These are phyloP conservation scores for Punica granatum DNA, from an alignment of 345 rosid genomes.

Conservation along the genomic window DNA sequence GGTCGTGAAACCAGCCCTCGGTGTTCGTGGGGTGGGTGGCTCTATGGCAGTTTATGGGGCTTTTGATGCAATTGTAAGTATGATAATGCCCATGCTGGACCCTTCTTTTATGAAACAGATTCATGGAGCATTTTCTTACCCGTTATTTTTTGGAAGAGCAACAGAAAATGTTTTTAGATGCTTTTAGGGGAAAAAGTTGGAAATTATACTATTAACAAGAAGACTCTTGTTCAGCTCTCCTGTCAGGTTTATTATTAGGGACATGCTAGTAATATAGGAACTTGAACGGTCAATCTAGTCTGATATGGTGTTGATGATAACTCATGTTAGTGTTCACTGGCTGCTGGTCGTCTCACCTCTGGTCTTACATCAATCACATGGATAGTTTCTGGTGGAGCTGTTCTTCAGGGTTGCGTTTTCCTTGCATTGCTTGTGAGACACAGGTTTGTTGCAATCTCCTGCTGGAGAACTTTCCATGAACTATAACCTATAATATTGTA, in stretches of 20 bases:
- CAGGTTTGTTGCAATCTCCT: conserved; percentile 37
- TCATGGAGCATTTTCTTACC: not conserved
- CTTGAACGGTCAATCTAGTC: not conserved
- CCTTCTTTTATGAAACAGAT: not conserved
- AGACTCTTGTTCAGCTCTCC: not conserved
- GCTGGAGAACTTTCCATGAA: not conserved
- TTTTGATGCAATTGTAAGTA: conserved; percentile 80
- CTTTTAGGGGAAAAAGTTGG: not conserved
- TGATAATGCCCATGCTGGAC: not conserved
- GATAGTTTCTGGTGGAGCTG: conserved; percentile 48
- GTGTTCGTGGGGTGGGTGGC: conserved; percentile 81
- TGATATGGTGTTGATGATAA: not conserved
- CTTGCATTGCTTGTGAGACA: conserved; percentile 61
- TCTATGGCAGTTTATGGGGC: conserved; percentile 94
- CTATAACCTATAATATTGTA: not conserved
- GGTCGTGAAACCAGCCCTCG: conserved; percentile 69
- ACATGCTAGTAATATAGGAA: not conserved
- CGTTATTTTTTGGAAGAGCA: not conserved
- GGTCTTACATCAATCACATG: conserved; percentile 47
- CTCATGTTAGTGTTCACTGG: conserved; percentile 52
- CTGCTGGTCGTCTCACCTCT: conserved; percentile 65
- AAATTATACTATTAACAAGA: not conserved
- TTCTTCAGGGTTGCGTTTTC: conserved; percentile 63
- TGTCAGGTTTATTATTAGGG: not conserved
- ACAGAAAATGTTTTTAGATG: no score